Percentiles rank a stretch among this genome's conserved stretches.
These are phyloP conservation scores for Globisporangium perplexum DNA, from an alignment of 352 stramenopile species.

Conservation along the genomic window DNA sequence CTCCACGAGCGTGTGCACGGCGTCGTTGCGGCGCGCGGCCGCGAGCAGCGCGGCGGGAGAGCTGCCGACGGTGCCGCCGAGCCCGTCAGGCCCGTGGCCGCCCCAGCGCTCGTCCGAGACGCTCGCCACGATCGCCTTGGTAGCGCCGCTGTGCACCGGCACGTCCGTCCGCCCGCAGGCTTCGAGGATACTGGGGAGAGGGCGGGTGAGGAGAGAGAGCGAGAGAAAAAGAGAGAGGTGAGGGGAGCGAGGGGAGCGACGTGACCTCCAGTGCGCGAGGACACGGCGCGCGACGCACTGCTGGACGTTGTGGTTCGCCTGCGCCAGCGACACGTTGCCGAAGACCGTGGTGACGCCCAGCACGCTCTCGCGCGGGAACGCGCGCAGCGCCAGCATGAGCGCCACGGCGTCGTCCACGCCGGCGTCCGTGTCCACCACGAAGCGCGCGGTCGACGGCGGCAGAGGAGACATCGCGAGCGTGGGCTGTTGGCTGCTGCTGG, in stretches of 20 bases:
- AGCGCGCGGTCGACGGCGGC: conserved; percentile 19
- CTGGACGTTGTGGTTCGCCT: conserved; percentile 77
- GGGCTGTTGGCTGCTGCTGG: too few species aligned
- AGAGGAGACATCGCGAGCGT: neutral
- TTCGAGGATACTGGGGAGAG: conserved; percentile 45
- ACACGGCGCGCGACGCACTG: too few species aligned
- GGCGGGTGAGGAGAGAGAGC: neutral
- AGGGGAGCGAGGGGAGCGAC: too few species aligned
- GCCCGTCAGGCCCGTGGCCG: conserved; percentile 66
- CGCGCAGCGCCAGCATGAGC: conserved; percentile 67
- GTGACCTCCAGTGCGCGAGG: too few species aligned
- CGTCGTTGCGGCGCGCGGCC: conserved; percentile 44
- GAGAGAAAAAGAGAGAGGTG: neutral
- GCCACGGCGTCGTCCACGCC: conserved; percentile 76
- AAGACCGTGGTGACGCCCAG: conserved; percentile 78
- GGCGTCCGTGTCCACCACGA: conserved; percentile 75
- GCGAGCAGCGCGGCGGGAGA: conserved; percentile 17
- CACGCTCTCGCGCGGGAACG: conserved; percentile 44
- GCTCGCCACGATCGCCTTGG: conserved; percentile 57
- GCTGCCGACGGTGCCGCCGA: conserved; percentile 44
- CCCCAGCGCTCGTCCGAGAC: conserved; percentile 60
- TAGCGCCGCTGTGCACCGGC: conserved; percentile 55
- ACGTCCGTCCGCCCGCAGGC: conserved; percentile 40
- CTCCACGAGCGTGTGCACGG: conserved; percentile 61
- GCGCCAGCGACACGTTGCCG: conserved; percentile 75